Evolutionary conservation across 768 basidiomycete genomes (phyloP).

Genomic region (Gelatoporia subvermispora): DNA sequence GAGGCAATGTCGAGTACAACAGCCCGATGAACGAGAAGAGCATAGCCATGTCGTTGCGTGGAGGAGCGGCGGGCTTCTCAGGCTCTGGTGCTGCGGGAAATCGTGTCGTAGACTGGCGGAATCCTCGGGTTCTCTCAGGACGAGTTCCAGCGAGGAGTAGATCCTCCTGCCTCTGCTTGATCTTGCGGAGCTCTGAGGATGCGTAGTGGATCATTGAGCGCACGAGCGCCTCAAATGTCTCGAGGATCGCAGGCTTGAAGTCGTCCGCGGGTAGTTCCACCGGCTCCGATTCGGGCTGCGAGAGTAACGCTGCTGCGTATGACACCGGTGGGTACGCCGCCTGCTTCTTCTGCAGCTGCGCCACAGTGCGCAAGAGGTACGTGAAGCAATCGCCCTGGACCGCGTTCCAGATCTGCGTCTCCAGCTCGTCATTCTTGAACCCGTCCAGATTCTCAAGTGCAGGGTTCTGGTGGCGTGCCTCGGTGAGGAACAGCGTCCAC

Average conservation of each 20-base stretch:
- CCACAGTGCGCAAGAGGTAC: constrained; percentile 58
- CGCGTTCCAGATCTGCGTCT: constrained; percentile 76
- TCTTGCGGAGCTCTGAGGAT: constrained; percentile 76
- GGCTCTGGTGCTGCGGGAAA: constrained; percentile 6
- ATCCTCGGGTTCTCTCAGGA: constrained; percentile 53
- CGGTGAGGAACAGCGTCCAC: constrained; percentile 83
- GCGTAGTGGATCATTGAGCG: constrained; percentile 70
- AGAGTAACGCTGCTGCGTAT: constrained; percentile 18
- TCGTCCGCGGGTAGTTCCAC: constrained; percentile 38
- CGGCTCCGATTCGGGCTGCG: constrained; percentile 31
- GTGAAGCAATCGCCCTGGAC: constrained; percentile 80
- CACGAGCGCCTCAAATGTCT: constrained; percentile 66
- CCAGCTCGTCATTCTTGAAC: constrained; percentile 74
- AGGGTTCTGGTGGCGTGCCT: constrained; percentile 64
- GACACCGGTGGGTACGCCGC: constrained; percentile 24
- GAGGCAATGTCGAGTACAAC: constrained; percentile 67
- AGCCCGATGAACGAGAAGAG: constrained; percentile 81
- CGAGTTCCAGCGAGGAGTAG: constrained; percentile 62
- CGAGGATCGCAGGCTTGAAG: constrained; percentile 53
- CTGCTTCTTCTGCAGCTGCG: constrained; percentile 47
- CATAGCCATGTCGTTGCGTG: constrained; percentile 81
- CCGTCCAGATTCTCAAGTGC: constrained; percentile 59
- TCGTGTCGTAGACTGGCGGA: constrained; percentile 26
- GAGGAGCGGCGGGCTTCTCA: constrained; percentile 36
- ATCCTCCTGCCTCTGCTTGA: constrained; percentile 90